Conservation (phyloP, 1,284 basidiomycete species). For the Boletus mariae region DNA sequence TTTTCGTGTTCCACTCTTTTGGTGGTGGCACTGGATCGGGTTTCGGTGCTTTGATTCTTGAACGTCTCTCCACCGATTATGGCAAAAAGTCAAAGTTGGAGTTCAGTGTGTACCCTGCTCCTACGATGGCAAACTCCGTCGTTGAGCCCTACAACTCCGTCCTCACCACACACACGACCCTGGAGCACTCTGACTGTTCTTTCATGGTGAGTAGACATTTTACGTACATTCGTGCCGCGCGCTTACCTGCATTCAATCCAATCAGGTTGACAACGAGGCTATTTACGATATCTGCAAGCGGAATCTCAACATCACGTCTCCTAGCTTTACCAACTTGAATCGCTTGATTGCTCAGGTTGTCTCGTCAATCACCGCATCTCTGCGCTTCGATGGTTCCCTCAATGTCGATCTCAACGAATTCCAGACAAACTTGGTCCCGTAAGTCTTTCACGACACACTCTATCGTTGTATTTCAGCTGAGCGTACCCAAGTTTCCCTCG, state of each 20-base stretch:
- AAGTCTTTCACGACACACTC: constrained; percentile 15
- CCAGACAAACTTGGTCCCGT: constrained; percentile 88
- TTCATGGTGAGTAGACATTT: constrained; percentile 72
- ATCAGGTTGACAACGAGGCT: constrained; percentile 83
- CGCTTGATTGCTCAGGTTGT: constrained; percentile 88
- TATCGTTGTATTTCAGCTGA: constrained; percentile 8
- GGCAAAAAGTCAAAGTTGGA: constrained; percentile 99
- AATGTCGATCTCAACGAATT: constrained; percentile 93
- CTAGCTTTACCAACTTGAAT: constrained; percentile 86
- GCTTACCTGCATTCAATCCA: constrained; percentile 6
- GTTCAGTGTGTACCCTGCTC: constrained; percentile 97
- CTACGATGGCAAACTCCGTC: constrained; percentile 93
- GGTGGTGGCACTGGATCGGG: constrained; percentile 99
- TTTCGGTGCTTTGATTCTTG: constrained; percentile 96
- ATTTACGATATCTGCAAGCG: constrained; percentile 97
- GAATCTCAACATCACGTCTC: constrained; percentile 77
- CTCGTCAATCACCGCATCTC: constrained; percentile 69
- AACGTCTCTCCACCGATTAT: constrained; percentile 96
- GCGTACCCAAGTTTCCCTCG: constrained; percentile 57
- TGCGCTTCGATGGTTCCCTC: constrained; percentile 85
- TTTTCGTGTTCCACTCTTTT: constrained; percentile 99
- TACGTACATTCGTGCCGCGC: constrained; percentile 4
- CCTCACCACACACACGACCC: constrained; percentile 96
- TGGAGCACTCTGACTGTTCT: constrained; percentile 99
- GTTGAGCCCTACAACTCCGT: constrained; percentile 99